Conservation (phyloP, 441 rosid species). For the Populus hybrid region DNA sequence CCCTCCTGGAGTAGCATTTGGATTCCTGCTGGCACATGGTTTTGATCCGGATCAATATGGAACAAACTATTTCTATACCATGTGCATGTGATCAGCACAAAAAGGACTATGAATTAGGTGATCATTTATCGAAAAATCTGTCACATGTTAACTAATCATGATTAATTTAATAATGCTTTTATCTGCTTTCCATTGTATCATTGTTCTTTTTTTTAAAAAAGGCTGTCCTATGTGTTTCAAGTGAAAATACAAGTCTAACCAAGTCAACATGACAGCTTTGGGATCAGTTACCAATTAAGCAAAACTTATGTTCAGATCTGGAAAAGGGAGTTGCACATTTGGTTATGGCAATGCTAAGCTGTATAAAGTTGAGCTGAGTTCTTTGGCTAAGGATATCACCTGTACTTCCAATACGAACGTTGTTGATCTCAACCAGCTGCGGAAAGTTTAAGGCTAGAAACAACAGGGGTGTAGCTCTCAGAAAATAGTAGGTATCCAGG, state of each 20-base stretch:
- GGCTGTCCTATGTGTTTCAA: no score
- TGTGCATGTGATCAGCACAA: constrained; percentile 32
- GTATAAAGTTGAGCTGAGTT: no score
- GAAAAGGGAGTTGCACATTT: no score
- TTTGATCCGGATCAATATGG: constrained; percentile 18
- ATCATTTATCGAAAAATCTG: constrained; percentile 8
- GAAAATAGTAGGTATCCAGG: no score
- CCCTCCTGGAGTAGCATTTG: neutral
- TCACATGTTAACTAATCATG: constrained; percentile 26
- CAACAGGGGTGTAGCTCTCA: no score
- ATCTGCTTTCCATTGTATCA: constrained; percentile 9
- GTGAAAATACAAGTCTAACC: constrained; percentile 2
- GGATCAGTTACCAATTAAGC: no score
- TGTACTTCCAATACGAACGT: no score
- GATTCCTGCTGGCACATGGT: constrained; percentile 15
- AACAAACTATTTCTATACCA: neutral
- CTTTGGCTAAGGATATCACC: no score
- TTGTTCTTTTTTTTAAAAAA: neutral
- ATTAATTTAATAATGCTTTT: constrained; percentile 16
- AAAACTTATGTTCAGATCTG: no score
- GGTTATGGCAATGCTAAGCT: no score
- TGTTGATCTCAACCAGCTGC: no score
- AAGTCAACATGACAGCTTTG: neutral
- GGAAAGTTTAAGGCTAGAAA: no score
- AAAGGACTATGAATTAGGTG: constrained; percentile 18